phyloP scores from a whole-genome alignment of 768 basidiomycete species.

The Tylopilus cervinicoccineus region DNA sequence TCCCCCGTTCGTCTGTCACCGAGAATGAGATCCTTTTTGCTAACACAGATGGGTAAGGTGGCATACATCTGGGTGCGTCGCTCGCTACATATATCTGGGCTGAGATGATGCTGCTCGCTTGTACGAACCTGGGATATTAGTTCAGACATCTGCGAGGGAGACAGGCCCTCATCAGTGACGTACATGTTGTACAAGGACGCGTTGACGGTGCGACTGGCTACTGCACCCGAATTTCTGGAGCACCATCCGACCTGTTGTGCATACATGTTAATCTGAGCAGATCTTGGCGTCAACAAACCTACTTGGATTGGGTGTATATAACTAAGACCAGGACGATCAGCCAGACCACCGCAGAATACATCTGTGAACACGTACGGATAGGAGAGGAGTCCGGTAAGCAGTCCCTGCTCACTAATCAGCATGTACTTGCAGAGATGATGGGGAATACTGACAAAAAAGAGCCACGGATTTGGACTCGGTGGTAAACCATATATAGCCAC shows the following conservation, averaged over 20 bases:
- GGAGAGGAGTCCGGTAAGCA: constrained; percentile 42
- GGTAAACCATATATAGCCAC: constrained; percentile 51
- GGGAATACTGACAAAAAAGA: constrained; percentile 42
- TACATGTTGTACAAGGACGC: constrained; percentile 59
- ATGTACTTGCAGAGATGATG: background rate
- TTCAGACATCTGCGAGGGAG: background rate
- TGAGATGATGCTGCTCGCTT: constrained; percentile 41
- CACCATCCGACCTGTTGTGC: constrained; percentile 46
- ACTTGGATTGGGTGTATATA: constrained; percentile 50
- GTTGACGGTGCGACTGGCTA: constrained; percentile 56
- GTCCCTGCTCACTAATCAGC: constrained; percentile 26
- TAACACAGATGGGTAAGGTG: background rate
- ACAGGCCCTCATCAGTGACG: background rate
- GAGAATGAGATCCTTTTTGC: background rate
- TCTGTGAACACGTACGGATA: constrained; percentile 34
- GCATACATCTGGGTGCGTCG: constrained; percentile 54
- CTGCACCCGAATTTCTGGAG: constrained; percentile 56
- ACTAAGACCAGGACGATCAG: constrained; percentile 14
- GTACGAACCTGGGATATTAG: constrained; percentile 35
- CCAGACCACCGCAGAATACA: background rate
- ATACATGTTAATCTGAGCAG: background rate
- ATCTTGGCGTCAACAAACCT: background rate
- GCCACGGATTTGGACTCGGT: constrained; percentile 47
- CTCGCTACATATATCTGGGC: constrained; percentile 55
- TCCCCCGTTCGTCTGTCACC: background rate